Percentiles rank a stretch among this genome's conserved stretches.
Evolutionary conservation across 179 eudicot genomes (phyloP).

Genomic region (Corrigiola litoralis): DNA sequence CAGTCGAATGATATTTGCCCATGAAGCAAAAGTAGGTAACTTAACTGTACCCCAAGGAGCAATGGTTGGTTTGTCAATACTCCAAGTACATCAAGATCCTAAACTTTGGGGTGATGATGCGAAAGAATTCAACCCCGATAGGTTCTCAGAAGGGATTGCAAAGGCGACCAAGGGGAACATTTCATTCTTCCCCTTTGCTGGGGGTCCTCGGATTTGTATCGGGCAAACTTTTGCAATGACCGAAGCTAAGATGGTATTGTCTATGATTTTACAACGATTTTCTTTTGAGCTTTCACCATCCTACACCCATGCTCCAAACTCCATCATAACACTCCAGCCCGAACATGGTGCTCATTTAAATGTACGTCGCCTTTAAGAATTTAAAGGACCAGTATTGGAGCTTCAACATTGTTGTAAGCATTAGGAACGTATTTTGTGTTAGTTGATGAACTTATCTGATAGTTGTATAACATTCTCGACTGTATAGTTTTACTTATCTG

Average conservation of each 20-base stretch:
- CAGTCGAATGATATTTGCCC: constrained; percentile 3
- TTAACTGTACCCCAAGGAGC: constrained; percentile 17
- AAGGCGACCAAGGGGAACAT: constrained; percentile 25
- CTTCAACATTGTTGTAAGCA: no score
- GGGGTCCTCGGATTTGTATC: constrained; percentile 33
- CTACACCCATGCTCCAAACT: constrained; percentile 13
- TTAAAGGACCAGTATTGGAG: no score
- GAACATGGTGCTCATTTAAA: constrained; percentile 18
- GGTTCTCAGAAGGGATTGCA: constrained; percentile 22
- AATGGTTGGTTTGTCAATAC: background rate
- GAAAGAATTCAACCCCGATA: constrained; percentile 22
- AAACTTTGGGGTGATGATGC: constrained; percentile 27
- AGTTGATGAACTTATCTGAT: no score
- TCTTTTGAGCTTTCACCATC: constrained; percentile 18
- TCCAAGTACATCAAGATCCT: constrained; percentile 21
- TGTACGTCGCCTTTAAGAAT: constrained; percentile 5
- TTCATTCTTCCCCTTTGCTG: constrained; percentile 26
- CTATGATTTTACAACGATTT: constrained; percentile 22
- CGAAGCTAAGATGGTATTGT: constrained; percentile 23
- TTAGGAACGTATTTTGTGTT: no score
- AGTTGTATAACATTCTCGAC: no score
- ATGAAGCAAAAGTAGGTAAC: constrained; percentile 22
- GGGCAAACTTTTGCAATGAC: constrained; percentile 26
- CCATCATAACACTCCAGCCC: constrained; percentile 8
- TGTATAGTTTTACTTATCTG: no score